Evolutionary conservation across 23 red algal species (phyloP).

Genomic region (Gracilaria domingensis): DNA sequence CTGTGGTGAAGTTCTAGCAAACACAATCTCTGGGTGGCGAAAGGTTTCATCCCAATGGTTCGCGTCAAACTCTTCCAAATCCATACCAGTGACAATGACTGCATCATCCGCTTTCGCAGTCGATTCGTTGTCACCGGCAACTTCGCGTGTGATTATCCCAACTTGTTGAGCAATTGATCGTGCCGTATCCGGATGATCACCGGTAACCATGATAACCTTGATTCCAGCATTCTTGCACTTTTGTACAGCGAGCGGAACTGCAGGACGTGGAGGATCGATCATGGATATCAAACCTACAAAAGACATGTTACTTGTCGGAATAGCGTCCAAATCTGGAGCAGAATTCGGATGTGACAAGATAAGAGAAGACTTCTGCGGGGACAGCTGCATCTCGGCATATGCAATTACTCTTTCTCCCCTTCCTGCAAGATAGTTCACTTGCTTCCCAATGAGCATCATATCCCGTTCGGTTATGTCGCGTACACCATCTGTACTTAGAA

Average conservation of each 20-base stretch:
- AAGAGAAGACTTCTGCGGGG: constrained; percentile 48
- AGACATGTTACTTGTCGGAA: constrained; percentile 63
- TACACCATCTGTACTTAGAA: constrained; percentile 38
- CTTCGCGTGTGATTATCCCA: constrained; percentile 81
- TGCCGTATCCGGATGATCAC: constrained; percentile 88
- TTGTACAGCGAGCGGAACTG: constrained; percentile 76
- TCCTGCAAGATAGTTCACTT: constrained; percentile 63
- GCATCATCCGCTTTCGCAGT: constrained; percentile 34
- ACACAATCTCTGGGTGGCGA: constrained; percentile 67
- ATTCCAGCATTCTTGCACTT: constrained; percentile 86
- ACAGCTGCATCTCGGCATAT: constrained; percentile 71
- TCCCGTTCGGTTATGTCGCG: constrained; percentile 44
- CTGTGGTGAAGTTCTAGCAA: constrained; percentile 85
- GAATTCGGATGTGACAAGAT: constrained; percentile 44
- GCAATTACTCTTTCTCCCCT: constrained; percentile 81
- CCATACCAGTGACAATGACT: constrained; percentile 42
- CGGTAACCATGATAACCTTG: constrained; percentile 92
- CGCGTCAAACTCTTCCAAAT: constrained; percentile 42
- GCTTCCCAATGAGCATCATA: constrained; percentile 53
- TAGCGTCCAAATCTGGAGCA: constrained; percentile 17
- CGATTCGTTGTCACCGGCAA: constrained; percentile 43
- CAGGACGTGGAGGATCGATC: constrained; percentile 83
- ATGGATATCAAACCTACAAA: constrained; percentile 87
- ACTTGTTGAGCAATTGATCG: constrained; percentile 78
- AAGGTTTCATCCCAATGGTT: constrained; percentile 63